A percentile compares a stretch with the other conserved stretches of the same genome.
Evolutionary conservation across 768 basidiomycete species (phyloP).

Genomic region (Nidularia pulvinata): DNA sequence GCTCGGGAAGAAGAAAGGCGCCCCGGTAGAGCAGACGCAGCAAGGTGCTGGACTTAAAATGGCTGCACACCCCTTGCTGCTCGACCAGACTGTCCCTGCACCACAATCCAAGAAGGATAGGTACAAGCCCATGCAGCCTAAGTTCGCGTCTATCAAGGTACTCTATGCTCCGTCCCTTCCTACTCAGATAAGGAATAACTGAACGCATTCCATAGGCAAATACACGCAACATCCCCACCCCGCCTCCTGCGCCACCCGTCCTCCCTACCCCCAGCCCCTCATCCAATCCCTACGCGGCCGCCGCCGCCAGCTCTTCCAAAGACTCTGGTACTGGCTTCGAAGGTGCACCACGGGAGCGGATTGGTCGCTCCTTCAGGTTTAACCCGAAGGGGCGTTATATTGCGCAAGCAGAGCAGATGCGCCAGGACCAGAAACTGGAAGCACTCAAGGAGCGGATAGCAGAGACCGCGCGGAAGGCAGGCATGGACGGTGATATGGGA

Average conservation of each 20-base stretch:
- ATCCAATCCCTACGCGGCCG: slow-evolving; percentile 72
- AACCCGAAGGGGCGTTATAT: slow-evolving; percentile 94
- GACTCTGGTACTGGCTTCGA: slow-evolving; percentile 61
- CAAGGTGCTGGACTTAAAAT: slow-evolving; percentile 87
- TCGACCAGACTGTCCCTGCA: slow-evolving; percentile 60
- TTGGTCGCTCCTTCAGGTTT: slow-evolving; percentile 76
- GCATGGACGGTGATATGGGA: slow-evolving; percentile 91
- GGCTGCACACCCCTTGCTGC: slow-evolving; percentile 85
- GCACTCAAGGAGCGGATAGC: slow-evolving; percentile 92
- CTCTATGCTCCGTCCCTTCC: slow-evolving; percentile 7
- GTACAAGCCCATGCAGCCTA: slow-evolving; percentile 99
- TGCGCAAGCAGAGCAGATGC: slow-evolving; percentile 66
- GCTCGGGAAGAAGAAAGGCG: slow-evolving; percentile 50
- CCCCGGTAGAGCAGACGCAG: slow-evolving; percentile 59
- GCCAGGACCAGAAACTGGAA: slow-evolving; percentile 82
- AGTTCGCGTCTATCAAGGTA: slow-evolving; percentile 95
- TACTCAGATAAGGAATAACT: not conserved
- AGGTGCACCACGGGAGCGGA: slow-evolving; percentile 71
- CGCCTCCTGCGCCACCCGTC: slow-evolving; percentile 38
- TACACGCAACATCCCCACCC: slow-evolving; percentile 68
- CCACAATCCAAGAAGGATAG: slow-evolving; percentile 85
- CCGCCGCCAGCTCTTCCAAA: slow-evolving; percentile 45
- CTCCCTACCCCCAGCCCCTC: slow-evolving; percentile 18
- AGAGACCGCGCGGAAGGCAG: slow-evolving; percentile 91
- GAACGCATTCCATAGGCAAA: slow-evolving; percentile 11